These are phyloP conservation scores for Marchantia polymorpha DNA, from an alignment of 225 moss, liverwort and hornwort species.

Conservation along the genomic window DNA sequence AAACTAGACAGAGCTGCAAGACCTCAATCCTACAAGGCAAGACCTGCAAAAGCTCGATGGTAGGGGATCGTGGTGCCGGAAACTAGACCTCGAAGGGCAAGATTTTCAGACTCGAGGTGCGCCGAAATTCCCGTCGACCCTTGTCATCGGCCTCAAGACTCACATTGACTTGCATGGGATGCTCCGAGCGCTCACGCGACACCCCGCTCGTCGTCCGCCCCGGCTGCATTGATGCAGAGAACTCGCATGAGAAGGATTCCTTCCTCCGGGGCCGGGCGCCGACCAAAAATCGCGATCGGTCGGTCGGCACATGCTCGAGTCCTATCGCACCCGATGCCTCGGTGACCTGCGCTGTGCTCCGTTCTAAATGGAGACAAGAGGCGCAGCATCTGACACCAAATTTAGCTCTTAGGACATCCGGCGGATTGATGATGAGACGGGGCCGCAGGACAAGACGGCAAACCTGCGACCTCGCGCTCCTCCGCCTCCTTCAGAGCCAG, in stretches of 20 bases:
- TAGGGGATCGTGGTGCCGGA: neutral
- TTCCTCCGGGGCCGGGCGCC: neutral
- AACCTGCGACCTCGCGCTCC: neutral
- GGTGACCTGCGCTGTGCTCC: neutral
- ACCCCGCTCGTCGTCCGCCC: neutral
- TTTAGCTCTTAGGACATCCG: neutral
- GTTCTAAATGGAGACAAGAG: neutral
- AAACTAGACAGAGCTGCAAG: neutral
- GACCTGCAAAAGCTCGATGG: neutral
- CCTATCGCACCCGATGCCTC: neutral
- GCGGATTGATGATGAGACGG: neutral
- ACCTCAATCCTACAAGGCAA: neutral
- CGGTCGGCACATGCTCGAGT: neutral
- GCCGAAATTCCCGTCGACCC: neutral
- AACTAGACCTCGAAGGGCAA: neutral
- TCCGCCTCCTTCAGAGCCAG: neutral
- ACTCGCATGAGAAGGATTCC: neutral
- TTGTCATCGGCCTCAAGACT: neutral
- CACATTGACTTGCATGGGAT: neutral
- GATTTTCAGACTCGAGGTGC: neutral
- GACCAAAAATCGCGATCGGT: neutral
- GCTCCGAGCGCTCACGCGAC: neutral
- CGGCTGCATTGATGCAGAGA: neutral
- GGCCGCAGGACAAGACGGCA: too few relatives aligned
- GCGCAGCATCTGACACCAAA: neutral